Base-by-base conservation (phyloP, 2,329 filamentous ascomycete species). In the Phaeosphaeriaceae sp. region DNA sequence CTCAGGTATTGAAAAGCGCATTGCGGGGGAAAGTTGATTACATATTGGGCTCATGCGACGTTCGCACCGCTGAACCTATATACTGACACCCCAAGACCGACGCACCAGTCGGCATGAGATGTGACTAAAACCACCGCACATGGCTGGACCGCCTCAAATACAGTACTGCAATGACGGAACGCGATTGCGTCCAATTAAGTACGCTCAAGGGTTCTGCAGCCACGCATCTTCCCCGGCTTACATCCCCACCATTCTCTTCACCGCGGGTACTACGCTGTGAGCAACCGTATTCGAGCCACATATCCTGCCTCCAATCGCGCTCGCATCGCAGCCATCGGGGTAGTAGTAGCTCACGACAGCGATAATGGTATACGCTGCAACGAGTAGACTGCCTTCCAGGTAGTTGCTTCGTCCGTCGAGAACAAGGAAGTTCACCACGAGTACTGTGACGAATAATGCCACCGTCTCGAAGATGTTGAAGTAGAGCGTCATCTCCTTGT, bases 371-470 rank as follows among this genome's bases (percentile, higher is more conserved):
- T 95, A 95, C 3, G 92, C 84, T 42, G 90, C 91, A 53, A 93
- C 90, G 32, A 95, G 78, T 58, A 94, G 79, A 60, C 88, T 87
- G 2, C 92, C 92, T 77, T 95, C 92, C 0, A 94, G 84, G 81
- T 92, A 95, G 68, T 94, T 92, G 62, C 89, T 93, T 75, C 92
- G 88, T 28, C 92, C 93, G 68, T 96, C 92, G 21, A 89, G 84
- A 50, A 96, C 92, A 46, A 97, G 79, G 74, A 96, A 97, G 74
- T 96, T 97, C 58, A 94, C 91, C 32, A 97, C 84, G 44, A 97
- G 86, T 0, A 92, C 91, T 1, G 92, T 89, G 13, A 95, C 91
- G 67, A 97, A 96, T 43, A 97, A 81, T 43, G 91, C 89, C 22
- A 93, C 80, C 1, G 85, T 88, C 73, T 88, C 85, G 63, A 88